Evolutionary conservation across 2,329 filamentous ascomycete genomes (phyloP).

Genomic region (Colletotrichum horii): DNA sequence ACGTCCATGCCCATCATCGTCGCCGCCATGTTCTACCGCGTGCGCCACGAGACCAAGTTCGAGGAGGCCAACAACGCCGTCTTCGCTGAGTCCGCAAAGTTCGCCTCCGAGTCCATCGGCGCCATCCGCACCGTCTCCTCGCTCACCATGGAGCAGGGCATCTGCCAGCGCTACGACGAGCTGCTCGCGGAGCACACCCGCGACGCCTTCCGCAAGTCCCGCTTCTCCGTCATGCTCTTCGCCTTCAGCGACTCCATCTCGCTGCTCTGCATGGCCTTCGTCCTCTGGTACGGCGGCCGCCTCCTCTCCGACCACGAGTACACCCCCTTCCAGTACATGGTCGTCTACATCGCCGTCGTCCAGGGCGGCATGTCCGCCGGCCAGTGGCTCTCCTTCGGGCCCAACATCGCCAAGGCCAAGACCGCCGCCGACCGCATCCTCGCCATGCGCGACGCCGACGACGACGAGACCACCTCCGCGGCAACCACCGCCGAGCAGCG

Average conservation of each 20-base stretch:
- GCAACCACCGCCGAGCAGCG: not conserved
- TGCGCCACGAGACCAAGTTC: constrained; percentile 18
- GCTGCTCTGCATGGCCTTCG: constrained; percentile 20
- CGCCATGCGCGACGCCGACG: constrained; percentile 13
- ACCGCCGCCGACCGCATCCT: constrained; percentile 21
- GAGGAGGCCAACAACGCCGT: constrained; percentile 13
- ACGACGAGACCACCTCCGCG: constrained; percentile 47
- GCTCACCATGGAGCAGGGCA: constrained; percentile 18
- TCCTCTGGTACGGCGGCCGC: constrained; percentile 22
- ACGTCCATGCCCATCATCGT: constrained; percentile 23
- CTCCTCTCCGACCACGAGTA: constrained; percentile 19
- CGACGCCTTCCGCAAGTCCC: constrained; percentile 16
- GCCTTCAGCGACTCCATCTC: constrained; percentile 18
- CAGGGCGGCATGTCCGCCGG: constrained; percentile 23
- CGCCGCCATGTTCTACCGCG: constrained; percentile 18
- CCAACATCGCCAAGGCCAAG: constrained; percentile 23
- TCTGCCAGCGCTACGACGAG: constrained; percentile 11
- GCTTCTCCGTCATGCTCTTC: constrained; percentile 16
- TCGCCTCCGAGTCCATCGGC: constrained; percentile 20
- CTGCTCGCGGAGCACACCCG: not conserved
- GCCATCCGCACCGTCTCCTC: constrained; percentile 22
- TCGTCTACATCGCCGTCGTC: constrained; percentile 24
- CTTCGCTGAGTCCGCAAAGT: constrained; percentile 19
- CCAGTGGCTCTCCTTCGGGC: constrained; percentile 22
- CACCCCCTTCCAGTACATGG: constrained; percentile 25